These are phyloP conservation scores for Globisporangium heterothallicum DNA, from an alignment of 352 stramenopile genomes.

Conservation along the genomic window DNA sequence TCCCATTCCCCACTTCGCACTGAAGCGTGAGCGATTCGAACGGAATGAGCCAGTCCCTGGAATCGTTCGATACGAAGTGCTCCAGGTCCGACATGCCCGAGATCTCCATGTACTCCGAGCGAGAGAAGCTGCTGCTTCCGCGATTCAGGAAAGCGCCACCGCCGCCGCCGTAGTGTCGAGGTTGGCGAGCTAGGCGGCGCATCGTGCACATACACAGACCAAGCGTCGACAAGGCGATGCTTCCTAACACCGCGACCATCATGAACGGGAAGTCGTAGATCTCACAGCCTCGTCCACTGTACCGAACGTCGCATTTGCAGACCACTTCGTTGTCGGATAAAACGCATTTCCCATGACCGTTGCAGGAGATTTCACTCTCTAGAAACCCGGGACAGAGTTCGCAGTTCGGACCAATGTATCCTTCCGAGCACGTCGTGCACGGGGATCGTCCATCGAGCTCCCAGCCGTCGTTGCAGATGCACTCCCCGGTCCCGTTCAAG, in stretches of 20 bases:
- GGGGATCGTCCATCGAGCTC: conserved; percentile 34
- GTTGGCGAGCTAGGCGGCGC: conserved; percentile 66
- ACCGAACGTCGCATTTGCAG: conserved; percentile 71
- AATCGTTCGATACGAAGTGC: conserved; percentile 86
- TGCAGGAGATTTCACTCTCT: conserved; percentile 68
- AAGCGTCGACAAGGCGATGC: conserved; percentile 72
- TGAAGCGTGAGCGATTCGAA: conserved; percentile 86
- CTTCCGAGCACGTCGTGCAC: conserved; percentile 69
- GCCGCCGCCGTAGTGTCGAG: conserved; percentile 20
- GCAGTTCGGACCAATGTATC: conserved; percentile 71
- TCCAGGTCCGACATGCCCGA: conserved; percentile 82
- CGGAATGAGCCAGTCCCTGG: conserved; percentile 86
- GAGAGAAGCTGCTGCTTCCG: conserved; percentile 55
- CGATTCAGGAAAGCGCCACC: conserved; percentile 24
- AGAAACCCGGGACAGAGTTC: conserved; percentile 67
- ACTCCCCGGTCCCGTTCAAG: conserved; percentile 71
- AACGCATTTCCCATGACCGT: conserved; percentile 62
- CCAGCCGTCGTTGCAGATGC: conserved; percentile 73
- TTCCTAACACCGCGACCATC: conserved; percentile 76
- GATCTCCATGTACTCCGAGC: conserved; percentile 84
- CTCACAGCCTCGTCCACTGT: conserved; percentile 67
- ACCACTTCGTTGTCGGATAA: conserved; percentile 44
- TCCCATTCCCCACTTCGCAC: conserved; percentile 81
- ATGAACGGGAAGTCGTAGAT: conserved; percentile 83
- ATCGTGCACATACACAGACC: conserved; percentile 87